Conservation (phyloP, 106 monocot genomes). For the Gastrodia elata region DNA sequence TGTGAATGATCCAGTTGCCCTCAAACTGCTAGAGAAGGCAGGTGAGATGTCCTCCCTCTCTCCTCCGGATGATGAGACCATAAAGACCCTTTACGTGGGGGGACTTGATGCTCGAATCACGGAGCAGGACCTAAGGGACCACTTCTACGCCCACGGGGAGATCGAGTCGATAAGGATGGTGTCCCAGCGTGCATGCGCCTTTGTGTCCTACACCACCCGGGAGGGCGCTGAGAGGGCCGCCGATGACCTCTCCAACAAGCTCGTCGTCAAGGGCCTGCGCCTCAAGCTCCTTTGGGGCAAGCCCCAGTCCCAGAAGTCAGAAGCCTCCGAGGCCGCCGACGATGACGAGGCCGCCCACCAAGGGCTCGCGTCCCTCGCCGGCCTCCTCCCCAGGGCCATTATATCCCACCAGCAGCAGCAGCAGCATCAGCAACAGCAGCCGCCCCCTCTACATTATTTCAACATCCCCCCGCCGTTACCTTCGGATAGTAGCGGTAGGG, state of each 20-base stretch:
- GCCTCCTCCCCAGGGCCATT: conserved; percentile 75
- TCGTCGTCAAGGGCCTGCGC: conserved; percentile 82
- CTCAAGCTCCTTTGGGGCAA: conserved; percentile 94
- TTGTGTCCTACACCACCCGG: conserved; percentile 90
- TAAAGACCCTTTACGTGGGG: conserved; percentile 90
- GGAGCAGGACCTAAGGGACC: conserved; percentile 87
- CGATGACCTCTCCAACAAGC: conserved; percentile 89
- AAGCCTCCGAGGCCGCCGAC: conserved; percentile 27
- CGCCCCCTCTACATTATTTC: conserved; percentile 44
- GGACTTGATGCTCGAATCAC: conserved; percentile 75
- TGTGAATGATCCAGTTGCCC: conserved; percentile 92
- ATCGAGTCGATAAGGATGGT: conserved; percentile 87
- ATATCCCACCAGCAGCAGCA: conserved; percentile 86
- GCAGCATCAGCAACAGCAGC: conserved; percentile 34
- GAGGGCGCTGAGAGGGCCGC: conserved; percentile 90
- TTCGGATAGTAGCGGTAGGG: conserved; percentile 39
- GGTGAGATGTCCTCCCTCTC: conserved; percentile 90
- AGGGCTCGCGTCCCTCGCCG: conserved; percentile 48
- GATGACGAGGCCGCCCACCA: conserved; percentile 40
- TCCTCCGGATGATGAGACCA: conserved; percentile 91
- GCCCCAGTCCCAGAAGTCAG: conserved; percentile 62
- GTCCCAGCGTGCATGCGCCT: conserved; percentile 81
- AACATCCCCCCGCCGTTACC: conserved; percentile 64
- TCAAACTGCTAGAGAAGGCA: conserved; percentile 86
- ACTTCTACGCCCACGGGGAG: conserved; percentile 93